Evolutionary conservation across 345 rosid species (phyloP), one percentile per base, ranked within the genome.

Genomic region (Acer negundo): DNA sequence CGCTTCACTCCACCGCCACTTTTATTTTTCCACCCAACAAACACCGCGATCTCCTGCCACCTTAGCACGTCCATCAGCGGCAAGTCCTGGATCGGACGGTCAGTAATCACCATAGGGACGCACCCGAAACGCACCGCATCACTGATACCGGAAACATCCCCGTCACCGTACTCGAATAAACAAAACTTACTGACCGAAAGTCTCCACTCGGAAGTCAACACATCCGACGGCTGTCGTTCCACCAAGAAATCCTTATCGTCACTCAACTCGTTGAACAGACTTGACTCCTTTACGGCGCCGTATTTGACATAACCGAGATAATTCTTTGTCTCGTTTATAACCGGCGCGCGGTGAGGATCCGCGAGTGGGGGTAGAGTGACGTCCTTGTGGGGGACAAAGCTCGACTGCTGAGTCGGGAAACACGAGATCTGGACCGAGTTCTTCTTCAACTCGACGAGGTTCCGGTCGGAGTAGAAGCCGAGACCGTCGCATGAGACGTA

Each of bases 381-480:
- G 64, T 90, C 94, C 75, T 90, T 90, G 80, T 88, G 94, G 1
- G 92, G 90, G 53, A 88, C 51, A 73, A 87, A 90, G 73, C 72
- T 82, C 4, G 84, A 84, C 20, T 28, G 40, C 1, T 74, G 72
- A 3, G 86, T 74, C 46, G 92, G 92, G 69, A 87, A 88, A 75
- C 89, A 81, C n/a, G 94, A 86, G 77, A 90, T 66, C 84, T 85
- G 89, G 64, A 90, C n/a, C 28, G 94, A 83, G 80, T 90, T 90
- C 70, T 90, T 90, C 87, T 88, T 90, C 66, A 90, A 58, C 80
- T 90, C 92, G 58, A 88, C 75, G 62, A 87, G 79, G 38, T 86
- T 88, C 55, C 94, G 87, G 75, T 88, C 85, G 2, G 87, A 74
- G 8, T 69, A 76, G 75, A 78, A 86, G 19, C 78, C 80, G 20